phyloP scores from a whole-genome alignment of 768 basidiomycete genomes.

The Pulveroboletus sp. region DNA sequence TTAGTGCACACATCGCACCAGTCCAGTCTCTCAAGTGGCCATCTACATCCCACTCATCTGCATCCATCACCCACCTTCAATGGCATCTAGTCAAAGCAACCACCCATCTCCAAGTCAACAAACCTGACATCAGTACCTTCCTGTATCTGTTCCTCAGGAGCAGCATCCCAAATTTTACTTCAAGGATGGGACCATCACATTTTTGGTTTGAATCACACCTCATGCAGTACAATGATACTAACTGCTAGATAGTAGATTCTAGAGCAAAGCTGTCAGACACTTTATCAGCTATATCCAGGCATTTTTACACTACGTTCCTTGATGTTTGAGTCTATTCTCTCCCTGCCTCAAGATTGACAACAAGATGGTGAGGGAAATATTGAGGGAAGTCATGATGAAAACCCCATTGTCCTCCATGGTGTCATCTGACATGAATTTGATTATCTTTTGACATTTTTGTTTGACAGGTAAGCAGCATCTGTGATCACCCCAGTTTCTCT shows the following conservation, averaged over 20 bases:
- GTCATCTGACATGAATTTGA: slow-evolving; percentile 1
- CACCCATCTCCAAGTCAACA: too few relatives aligned
- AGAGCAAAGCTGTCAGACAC: not conserved
- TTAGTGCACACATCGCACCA: slow-evolving; percentile 79
- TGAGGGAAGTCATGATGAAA: not conserved
- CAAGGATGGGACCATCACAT: not conserved
- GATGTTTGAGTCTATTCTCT: not conserved
- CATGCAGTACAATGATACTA: too few relatives aligned
- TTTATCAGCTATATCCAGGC: slow-evolving; percentile 2
- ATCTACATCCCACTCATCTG: slow-evolving; percentile 50
- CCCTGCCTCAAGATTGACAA: not conserved
- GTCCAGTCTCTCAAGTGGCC: slow-evolving; percentile 86
- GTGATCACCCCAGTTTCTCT: too few relatives aligned
- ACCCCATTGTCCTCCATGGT: slow-evolving; percentile 1
- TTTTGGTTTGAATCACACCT: not conserved
- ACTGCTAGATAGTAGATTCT: not conserved
- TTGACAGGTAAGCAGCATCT: too few relatives aligned
- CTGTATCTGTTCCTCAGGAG: not conserved
- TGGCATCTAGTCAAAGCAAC: too few relatives aligned
- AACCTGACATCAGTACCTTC: too few relatives aligned
- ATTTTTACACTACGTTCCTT: not conserved
- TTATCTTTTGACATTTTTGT: not conserved
- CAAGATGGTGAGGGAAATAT: not conserved
- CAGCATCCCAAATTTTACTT: slow-evolving; percentile 6
- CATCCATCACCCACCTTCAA: slow-evolving; percentile 66